phyloP scores from a whole-genome alignment of 106 monocot species.

The Gastrodia elata region DNA sequence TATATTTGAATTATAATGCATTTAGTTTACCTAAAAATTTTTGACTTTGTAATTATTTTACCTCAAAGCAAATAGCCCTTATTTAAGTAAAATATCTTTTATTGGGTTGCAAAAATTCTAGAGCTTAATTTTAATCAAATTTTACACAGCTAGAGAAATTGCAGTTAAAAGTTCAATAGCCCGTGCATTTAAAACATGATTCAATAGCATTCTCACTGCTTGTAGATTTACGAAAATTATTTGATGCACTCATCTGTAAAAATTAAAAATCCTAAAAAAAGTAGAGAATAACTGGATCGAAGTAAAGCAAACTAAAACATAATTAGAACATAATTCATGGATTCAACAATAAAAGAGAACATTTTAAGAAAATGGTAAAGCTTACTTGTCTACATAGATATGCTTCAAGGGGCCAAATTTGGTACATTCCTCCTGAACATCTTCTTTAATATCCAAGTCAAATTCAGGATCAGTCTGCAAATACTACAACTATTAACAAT shows the following conservation, averaged over 20 bases:
- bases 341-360: neutral
- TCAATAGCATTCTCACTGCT: neutral
- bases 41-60: no score
- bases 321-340: neutral
- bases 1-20: no score
- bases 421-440: conserved; percentile 24
- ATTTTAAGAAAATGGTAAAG: neutral
- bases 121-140: neutral
- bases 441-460: conserved; percentile 29
- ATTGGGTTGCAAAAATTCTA: neutral
- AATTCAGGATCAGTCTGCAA: conserved; percentile 25
- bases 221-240: neutral
- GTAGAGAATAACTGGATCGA: neutral
- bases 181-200: neutral
- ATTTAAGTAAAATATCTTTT: neutral
- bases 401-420: conserved; percentile 26
- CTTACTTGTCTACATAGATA: conserved; percentile 31
- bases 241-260: neutral
- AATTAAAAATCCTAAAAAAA: neutral
- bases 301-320: neutral
- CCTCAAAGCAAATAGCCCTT: no score
- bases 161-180: neutral
- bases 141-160: neutral
- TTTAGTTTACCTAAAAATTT: no score
- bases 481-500: conserved; percentile 2